Evolutionary conservation across 129 eudicot species (phyloP).

Genomic region (Tanacetum coccineum): DNA sequence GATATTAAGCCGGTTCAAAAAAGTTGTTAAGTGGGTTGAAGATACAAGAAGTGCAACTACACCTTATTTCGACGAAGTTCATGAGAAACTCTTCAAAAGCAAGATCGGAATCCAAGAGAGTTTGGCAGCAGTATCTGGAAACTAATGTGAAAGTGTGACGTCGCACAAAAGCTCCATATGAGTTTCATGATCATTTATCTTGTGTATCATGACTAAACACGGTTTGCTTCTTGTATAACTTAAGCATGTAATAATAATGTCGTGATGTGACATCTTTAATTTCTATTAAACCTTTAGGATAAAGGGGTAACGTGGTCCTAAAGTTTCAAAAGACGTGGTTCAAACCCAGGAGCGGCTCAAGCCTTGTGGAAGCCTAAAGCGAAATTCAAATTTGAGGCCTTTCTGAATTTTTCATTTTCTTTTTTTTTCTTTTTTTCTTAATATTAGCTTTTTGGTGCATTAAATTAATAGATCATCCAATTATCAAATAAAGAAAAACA

Average conservation of each 20-base stretch:
- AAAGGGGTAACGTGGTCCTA: too few relatives aligned
- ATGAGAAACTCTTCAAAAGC: slow-evolving; percentile 30
- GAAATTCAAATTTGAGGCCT: too few relatives aligned
- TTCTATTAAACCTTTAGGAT: too few relatives aligned
- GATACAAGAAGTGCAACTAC: slow-evolving; percentile 47
- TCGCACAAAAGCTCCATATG: slow-evolving; percentile 1
- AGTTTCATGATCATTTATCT: background rate
- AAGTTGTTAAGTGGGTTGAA: slow-evolving; percentile 57
- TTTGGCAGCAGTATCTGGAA: slow-evolving; percentile 14
- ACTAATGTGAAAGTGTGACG: slow-evolving; percentile 36
- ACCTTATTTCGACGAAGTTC: slow-evolving; percentile 74
- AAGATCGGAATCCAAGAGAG: slow-evolving; percentile 31
- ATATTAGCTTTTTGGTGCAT: too few relatives aligned
- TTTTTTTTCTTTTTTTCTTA: too few relatives aligned
- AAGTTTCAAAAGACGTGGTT: too few relatives aligned
- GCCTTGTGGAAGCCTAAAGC: too few relatives aligned
- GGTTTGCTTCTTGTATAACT: slow-evolving; percentile 4
- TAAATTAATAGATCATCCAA: too few relatives aligned
- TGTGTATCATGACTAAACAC: background rate
- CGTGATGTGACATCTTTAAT: background rate
- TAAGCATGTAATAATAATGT: background rate
- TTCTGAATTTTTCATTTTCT: too few relatives aligned
- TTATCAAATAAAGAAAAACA: too few relatives aligned
- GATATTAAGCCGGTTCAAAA: slow-evolving; percentile 54
- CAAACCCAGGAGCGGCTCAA: too few relatives aligned